A percentile compares a stretch with the other conserved stretches of the same genome.
Conservation (phyloP, 768 basidiomycete species). For the Collybiopsis confluens region DNA sequence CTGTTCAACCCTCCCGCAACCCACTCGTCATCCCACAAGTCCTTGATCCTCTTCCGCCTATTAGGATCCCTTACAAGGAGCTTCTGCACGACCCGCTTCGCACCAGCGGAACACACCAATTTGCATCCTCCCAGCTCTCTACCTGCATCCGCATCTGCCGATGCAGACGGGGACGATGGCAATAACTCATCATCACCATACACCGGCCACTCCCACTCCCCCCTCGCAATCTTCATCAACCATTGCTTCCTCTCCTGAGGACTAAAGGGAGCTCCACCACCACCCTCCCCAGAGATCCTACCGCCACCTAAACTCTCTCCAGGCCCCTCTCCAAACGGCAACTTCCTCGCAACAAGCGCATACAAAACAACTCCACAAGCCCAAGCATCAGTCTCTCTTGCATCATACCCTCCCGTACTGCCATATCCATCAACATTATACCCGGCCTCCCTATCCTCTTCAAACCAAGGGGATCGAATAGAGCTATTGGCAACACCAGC, state of each 20-base stretch:
- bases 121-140: conserved; percentile 29
- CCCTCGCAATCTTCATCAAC: conserved; percentile 77
- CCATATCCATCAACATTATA: conserved; percentile 6
- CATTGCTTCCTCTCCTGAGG: conserved; percentile 45
- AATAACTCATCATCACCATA: not conserved
- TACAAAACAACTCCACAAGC: conserved; percentile 86
- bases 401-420: conserved; percentile 62
- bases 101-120: conserved; percentile 38
- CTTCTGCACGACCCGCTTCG: conserved; percentile 50
- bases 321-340: conserved; percentile 69
- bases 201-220: conserved; percentile 72
- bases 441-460: not conserved
- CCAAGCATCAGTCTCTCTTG: conserved; percentile 84
- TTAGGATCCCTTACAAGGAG: conserved; percentile 69
- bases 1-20: not conserved
- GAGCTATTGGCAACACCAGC: conserved; percentile 13
- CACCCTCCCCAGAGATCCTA: conserved; percentile 18
- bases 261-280: conserved; percentile 17
- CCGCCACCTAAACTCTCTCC: conserved; percentile 19
- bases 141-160: not conserved
- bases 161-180: not conserved
- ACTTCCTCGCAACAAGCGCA: conserved; percentile 60
- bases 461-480: not conserved
- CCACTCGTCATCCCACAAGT: conserved; percentile 60
- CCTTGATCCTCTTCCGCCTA: conserved; percentile 55